phyloP scores from a whole-genome alignment of 2,329 filamentous ascomycete species.

The Pseudogymnoascus destructans region DNA sequence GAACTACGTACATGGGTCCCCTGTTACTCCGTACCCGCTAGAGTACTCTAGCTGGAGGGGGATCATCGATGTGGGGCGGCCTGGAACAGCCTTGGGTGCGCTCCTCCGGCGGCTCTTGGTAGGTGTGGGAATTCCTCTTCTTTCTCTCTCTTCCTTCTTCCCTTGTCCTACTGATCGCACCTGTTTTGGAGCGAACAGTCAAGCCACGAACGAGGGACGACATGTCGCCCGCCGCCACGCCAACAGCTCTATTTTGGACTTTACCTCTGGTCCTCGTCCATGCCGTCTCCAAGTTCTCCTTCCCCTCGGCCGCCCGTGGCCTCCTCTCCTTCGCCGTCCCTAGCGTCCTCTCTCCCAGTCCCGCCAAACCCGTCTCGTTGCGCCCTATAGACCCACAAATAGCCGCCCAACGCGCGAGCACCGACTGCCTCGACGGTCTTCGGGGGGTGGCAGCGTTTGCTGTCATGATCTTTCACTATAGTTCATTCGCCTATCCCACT shows the following conservation, averaged over 20 bases:
- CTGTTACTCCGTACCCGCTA: too few relatives aligned
- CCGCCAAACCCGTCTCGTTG: not conserved
- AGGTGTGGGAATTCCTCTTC: not conserved
- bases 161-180: not conserved
- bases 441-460: slow-evolving; percentile 2
- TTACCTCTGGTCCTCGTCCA: not conserved
- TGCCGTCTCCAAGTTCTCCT: not conserved
- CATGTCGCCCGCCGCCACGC: not conserved
- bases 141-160: not conserved
- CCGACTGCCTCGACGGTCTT: not conserved
- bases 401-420: slow-evolving; percentile 2
- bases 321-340: slow-evolving; percentile 2
- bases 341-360: not conserved
- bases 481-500: not conserved
- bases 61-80: not conserved
- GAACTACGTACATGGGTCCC: too few relatives aligned
- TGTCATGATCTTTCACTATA: slow-evolving; percentile 2
- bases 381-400: slow-evolving; percentile 3
- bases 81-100: not conserved
- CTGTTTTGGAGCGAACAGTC: slow-evolving; percentile 2
- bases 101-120: not conserved
- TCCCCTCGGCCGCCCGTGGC: not conserved
- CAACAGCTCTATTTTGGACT: not conserved
- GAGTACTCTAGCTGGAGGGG: not conserved
- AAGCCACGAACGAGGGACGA: not conserved